Percentiles rank a stretch among this genome's conserved stretches.
Evolutionary conservation across 139 green algal genomes (phyloP).

Genomic region (Chlamydomonas schloesseri): DNA sequence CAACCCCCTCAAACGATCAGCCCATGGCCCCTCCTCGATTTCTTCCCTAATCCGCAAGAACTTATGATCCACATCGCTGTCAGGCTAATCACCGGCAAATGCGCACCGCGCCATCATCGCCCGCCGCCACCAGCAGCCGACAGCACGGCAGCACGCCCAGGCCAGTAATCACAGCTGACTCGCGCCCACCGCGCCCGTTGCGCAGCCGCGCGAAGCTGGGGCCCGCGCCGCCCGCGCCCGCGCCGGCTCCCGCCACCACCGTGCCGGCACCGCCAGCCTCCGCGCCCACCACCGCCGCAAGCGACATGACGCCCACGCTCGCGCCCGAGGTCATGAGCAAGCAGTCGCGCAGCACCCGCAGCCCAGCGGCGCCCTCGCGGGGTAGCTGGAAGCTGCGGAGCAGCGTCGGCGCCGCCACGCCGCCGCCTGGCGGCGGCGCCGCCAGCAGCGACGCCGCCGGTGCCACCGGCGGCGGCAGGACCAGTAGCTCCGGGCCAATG

Average conservation of each 20-base stretch:
- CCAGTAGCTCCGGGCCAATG: background rate
- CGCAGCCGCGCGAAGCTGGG: slow-evolving; percentile 20
- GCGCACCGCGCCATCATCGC: slow-evolving; percentile 16
- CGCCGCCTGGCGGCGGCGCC: background rate
- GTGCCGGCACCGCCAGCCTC: too few species aligned
- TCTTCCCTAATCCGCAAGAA: too few species aligned
- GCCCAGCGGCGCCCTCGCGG: background rate
- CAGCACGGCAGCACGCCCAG: slow-evolving; percentile 38
- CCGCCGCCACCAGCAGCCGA: slow-evolving; percentile 29
- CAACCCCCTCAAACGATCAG: too few species aligned
- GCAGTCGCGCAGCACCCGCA: slow-evolving; percentile 32
- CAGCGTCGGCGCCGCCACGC: slow-evolving; percentile 6
- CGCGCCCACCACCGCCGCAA: background rate
- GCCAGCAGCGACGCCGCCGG: background rate
- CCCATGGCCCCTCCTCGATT: too few species aligned
- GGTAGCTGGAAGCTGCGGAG: slow-evolving; percentile 1
- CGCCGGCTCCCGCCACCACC: background rate
- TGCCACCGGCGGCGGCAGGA: background rate
- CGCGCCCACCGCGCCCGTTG: slow-evolving; percentile 32
- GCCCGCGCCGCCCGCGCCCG: background rate
- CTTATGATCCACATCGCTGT: too few species aligned
- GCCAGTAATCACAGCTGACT: slow-evolving; percentile 17
- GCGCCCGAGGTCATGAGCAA: slow-evolving; percentile 33
- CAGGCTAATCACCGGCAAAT: slow-evolving; percentile 29
- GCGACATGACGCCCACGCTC: slow-evolving; percentile 25